Percentiles rank a stretch among this genome's conserved stretches.
Conservation (phyloP, 768 basidiomycete species). For the Pisolithus marmoratus region DNA sequence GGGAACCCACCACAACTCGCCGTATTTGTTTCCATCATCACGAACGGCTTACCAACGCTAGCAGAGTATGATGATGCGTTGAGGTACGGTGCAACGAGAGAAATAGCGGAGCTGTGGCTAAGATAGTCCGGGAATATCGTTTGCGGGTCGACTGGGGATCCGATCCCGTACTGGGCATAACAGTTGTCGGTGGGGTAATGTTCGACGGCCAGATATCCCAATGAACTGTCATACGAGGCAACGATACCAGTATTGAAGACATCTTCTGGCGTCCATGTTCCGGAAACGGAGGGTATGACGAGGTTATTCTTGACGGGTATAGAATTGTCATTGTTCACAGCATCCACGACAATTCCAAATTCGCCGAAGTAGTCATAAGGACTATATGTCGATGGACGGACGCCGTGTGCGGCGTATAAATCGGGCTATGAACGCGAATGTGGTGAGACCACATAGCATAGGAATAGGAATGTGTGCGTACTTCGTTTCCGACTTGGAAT, state of each 20-base stretch:
- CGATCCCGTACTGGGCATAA: slow-evolving; percentile 17
- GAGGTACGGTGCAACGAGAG: slow-evolving; percentile 33
- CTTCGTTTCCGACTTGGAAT: slow-evolving; percentile 54
- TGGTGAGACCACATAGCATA: slow-evolving; percentile 21
- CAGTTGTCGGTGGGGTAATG: slow-evolving; percentile 34
- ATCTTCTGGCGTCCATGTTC: slow-evolving; percentile 27
- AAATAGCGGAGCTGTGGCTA: slow-evolving; percentile 34
- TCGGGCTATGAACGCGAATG: slow-evolving; percentile 30
- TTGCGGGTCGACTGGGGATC: slow-evolving; percentile 29
- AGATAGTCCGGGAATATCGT: slow-evolving; percentile 38
- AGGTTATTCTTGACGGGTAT: slow-evolving; percentile 24
- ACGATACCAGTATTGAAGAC: slow-evolving; percentile 30
- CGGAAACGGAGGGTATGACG: slow-evolving; percentile 27
- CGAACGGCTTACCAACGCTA: slow-evolving; percentile 31
- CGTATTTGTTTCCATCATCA: slow-evolving; percentile 52
- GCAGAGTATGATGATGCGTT: slow-evolving; percentile 30
- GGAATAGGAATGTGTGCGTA: not conserved
- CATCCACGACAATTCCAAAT: slow-evolving; percentile 20
- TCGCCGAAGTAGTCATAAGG: slow-evolving; percentile 28
- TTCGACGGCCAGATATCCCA: slow-evolving; percentile 37
- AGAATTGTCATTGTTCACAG: slow-evolving; percentile 14
- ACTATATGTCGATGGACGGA: slow-evolving; percentile 24
- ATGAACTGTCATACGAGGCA: slow-evolving; percentile 19
- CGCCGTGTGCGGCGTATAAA: slow-evolving; percentile 35
- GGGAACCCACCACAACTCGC: slow-evolving; percentile 52